phyloP scores from a whole-genome alignment of 352 stramenopile genomes.

The Achlya hypogyna region DNA sequence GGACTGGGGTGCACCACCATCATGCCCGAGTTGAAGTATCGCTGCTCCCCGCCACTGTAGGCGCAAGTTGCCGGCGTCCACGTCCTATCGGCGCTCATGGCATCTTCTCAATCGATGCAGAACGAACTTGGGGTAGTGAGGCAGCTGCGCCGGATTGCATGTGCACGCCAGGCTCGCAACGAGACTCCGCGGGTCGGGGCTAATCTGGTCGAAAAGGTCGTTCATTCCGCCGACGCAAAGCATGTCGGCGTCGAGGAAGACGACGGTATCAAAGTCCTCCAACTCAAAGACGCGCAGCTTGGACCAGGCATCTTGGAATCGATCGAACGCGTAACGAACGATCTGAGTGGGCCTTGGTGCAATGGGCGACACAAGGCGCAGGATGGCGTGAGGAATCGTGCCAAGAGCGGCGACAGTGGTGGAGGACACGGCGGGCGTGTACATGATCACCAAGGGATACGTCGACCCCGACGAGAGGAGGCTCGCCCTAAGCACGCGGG shows the following conservation, averaged over 20 bases:
- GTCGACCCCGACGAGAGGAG: neutral
- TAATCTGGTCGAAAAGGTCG: slow-evolving; percentile 50
- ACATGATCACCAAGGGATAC: slow-evolving; percentile 3
- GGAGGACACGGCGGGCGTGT: neutral
- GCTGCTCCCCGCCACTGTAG: neutral
- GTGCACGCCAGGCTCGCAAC: slow-evolving; percentile 15
- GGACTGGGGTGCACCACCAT: slow-evolving; percentile 15
- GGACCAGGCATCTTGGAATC: slow-evolving; percentile 15
- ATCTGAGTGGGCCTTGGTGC: neutral
- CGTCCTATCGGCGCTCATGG: neutral
- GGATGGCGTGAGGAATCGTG: neutral
- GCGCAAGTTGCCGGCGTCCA: neutral
- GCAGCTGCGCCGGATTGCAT: slow-evolving; percentile 3
- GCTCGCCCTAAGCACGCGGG: neutral
- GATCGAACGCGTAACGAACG: slow-evolving; percentile 6
- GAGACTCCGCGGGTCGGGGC: neutral
- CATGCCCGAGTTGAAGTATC: slow-evolving; percentile 19
- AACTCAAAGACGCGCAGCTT: slow-evolving; percentile 87
- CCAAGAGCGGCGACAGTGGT: neutral
- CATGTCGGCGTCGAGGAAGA: slow-evolving; percentile 88
- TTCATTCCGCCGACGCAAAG: slow-evolving; percentile 83
- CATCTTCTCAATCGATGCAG: neutral
- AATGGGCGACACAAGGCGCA: neutral
- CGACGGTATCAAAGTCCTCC: slow-evolving; percentile 83
- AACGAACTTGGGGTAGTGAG: slow-evolving; percentile 10